Percentiles rank a stretch among this genome's conserved stretches.
phyloP scores from a whole-genome alignment of 805 yeast species.

The Tetrapisispora pingtungensis region DNA sequence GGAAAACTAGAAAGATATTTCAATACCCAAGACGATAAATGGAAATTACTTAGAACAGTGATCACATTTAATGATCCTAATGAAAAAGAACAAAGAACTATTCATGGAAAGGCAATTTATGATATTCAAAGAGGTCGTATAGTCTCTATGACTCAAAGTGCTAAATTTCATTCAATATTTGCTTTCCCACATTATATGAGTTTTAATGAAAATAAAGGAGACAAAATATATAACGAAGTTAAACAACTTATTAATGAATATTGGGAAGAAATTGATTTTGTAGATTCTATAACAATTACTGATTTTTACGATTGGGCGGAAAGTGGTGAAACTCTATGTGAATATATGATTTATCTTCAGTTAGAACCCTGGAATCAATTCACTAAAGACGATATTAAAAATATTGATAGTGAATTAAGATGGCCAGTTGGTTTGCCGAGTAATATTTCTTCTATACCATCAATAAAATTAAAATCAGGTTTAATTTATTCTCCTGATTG shows the following conservation, averaged over 20 bases:
- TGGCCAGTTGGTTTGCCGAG: slow-evolving; percentile 77
- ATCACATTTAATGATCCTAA: slow-evolving; percentile 33
- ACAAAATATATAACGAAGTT: slow-evolving; percentile 35
- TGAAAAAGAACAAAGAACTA: slow-evolving; percentile 40
- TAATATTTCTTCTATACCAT: slow-evolving; percentile 41
- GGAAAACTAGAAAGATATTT: slow-evolving; percentile 14
- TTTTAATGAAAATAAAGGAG: slow-evolving; percentile 33
- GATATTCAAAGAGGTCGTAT: slow-evolving; percentile 59
- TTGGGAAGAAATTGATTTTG: slow-evolving; percentile 34
- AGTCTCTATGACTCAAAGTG: slow-evolving; percentile 48
- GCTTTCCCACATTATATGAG: slow-evolving; percentile 46
- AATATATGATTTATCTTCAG: slow-evolving; percentile 59
- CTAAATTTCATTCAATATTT: slow-evolving; percentile 52
- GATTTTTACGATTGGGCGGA: slow-evolving; percentile 24
- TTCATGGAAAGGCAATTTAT: slow-evolving; percentile 52
- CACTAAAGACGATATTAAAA: slow-evolving; percentile 38
- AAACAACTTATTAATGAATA: slow-evolving; percentile 36
- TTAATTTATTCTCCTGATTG: slow-evolving; percentile 84
- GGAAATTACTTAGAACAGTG: slow-evolving; percentile 31
- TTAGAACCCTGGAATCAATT: slow-evolving; percentile 49
- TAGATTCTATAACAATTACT: slow-evolving; percentile 40
- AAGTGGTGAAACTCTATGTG: slow-evolving; percentile 44
- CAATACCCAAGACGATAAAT: slow-evolving; percentile 30
- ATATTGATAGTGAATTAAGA: slow-evolving; percentile 61
- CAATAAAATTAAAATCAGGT: slow-evolving; percentile 43